phyloP scores from a whole-genome alignment of 2,329 filamentous ascomycete genomes.

The Colletotrichum sidae region DNA sequence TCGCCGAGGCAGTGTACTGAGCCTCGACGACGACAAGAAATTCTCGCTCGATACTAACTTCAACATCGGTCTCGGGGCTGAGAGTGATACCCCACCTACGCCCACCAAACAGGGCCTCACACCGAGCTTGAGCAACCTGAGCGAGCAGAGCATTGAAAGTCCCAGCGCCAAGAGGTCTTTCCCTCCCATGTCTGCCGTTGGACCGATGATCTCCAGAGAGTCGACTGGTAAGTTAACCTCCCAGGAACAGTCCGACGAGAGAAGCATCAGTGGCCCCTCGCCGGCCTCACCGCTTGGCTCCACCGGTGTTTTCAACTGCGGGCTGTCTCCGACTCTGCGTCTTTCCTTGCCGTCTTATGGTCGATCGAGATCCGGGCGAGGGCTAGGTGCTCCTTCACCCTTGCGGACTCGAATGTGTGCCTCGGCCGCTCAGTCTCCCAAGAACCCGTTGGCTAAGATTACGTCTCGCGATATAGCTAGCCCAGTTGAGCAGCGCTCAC shows the following conservation, averaged over 20 bases:
- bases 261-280: conserved; percentile 6
- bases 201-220: conserved; percentile 50
- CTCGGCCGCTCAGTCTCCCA: conserved; percentile 45
- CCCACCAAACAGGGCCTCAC: conserved; percentile 80
- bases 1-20: conserved; percentile 78
- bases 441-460: conserved; percentile 65
- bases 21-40: conserved; percentile 80
- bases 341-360: conserved; percentile 53
- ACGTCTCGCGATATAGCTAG: conserved; percentile 66
- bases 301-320: conserved; percentile 47
- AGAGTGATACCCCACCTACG: conserved; percentile 84
- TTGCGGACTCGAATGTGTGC: conserved; percentile 43
- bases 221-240: conserved; percentile 59
- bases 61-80: conserved; percentile 55
- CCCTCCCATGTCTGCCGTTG: conserved; percentile 55
- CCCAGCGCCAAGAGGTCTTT: conserved; percentile 61
- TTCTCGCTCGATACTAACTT: conserved; percentile 60
- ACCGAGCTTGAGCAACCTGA: conserved; percentile 54
- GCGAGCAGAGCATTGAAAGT: conserved; percentile 56
- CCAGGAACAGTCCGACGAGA: conserved; percentile 26
- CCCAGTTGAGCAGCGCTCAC: conserved; percentile 72
- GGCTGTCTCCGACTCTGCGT: conserved; percentile 46
- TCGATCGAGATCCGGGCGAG: conserved; percentile 44
- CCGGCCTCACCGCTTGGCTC: conserved; percentile 39
- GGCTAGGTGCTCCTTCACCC: conserved; percentile 50